phyloP scores from a whole-genome alignment of 805 yeast species.

The Saitoella complicata region DNA sequence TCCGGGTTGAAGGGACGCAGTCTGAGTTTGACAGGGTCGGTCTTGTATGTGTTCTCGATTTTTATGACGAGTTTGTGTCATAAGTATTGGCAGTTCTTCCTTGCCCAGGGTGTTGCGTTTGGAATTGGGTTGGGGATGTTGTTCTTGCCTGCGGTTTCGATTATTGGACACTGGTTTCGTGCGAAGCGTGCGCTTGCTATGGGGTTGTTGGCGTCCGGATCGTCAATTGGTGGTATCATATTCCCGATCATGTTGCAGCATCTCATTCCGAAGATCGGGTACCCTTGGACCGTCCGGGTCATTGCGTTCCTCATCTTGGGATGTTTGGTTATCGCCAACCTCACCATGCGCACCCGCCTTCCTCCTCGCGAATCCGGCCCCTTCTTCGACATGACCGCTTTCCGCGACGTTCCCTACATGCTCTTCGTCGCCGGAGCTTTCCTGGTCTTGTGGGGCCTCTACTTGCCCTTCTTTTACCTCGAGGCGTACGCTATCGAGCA shows the following conservation, averaged over 20 bases:
- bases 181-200: slow-evolving; percentile 29
- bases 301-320: slow-evolving; percentile 29
- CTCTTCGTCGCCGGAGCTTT: slow-evolving; percentile 14
- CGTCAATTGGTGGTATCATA: slow-evolving; percentile 35
- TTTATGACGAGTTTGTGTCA: slow-evolving; percentile 24
- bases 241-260: slow-evolving; percentile 32
- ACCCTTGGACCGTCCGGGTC: slow-evolving; percentile 37
- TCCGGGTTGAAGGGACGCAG: not conserved
- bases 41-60: slow-evolving; percentile 16
- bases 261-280: slow-evolving; percentile 30
- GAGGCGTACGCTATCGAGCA: slow-evolving; percentile 18
- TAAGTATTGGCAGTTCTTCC: slow-evolving; percentile 33
- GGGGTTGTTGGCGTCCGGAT: slow-evolving; percentile 34
- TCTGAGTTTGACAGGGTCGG: slow-evolving; percentile 15
- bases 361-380: slow-evolving; percentile 5
- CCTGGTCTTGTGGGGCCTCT: slow-evolving; percentile 19
- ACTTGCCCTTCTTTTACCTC: slow-evolving; percentile 21
- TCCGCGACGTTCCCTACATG: slow-evolving; percentile 16
- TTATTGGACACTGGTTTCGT: slow-evolving; percentile 31
- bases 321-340: slow-evolving; percentile 14
- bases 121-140: slow-evolving; percentile 30
- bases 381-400: slow-evolving; percentile 12
- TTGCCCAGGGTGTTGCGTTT: slow-evolving; percentile 35
- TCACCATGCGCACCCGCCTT: slow-evolving; percentile 18
- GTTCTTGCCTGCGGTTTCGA: slow-evolving; percentile 30